These are phyloP conservation scores for Termitomyces sp. DNA, from an alignment of 768 basidiomycete genomes.

Conservation along the genomic window DNA sequence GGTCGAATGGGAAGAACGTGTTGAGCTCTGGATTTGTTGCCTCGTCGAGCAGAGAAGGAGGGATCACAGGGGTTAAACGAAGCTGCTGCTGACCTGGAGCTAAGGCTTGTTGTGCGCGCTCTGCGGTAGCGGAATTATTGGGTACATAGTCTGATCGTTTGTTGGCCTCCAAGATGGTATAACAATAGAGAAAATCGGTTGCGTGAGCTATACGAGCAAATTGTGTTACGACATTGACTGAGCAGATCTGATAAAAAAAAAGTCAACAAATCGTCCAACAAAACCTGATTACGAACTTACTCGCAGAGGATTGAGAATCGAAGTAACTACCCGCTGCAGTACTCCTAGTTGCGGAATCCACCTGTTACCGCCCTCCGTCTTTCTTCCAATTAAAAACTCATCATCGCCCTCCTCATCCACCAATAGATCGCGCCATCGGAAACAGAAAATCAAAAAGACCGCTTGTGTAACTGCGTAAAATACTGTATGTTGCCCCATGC, in stretches of 20 bases:
- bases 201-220: constrained; percentile 92
- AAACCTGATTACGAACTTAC: constrained; percentile 31
- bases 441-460: constrained; percentile 95
- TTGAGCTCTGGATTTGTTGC: constrained; percentile 67
- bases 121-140: constrained; percentile 15
- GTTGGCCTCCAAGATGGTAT: constrained; percentile 88
- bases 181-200: constrained; percentile 91
- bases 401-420: constrained; percentile 56
- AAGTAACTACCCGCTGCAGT: constrained; percentile 74
- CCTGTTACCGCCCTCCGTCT: constrained; percentile 36
- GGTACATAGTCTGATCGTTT: constrained; percentile 53
- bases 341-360: constrained; percentile 85
- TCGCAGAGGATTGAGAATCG: constrained; percentile 86
- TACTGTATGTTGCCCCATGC: constrained; percentile 49
- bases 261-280: neutral
- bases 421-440: constrained; percentile 87
- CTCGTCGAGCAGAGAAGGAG: constrained; percentile 24
- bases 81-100: constrained; percentile 1
- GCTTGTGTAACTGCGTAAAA: constrained; percentile 94
- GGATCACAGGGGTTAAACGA: constrained; percentile 6
- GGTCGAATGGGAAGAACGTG: constrained; percentile 98
- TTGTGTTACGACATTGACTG: constrained; percentile 83
- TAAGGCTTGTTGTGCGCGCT: constrained; percentile 1
- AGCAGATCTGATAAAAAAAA: constrained; percentile 60
- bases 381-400: constrained; percentile 25